phyloP scores from a whole-genome alignment of 805 yeast species.

The Candida ponderosae region DNA sequence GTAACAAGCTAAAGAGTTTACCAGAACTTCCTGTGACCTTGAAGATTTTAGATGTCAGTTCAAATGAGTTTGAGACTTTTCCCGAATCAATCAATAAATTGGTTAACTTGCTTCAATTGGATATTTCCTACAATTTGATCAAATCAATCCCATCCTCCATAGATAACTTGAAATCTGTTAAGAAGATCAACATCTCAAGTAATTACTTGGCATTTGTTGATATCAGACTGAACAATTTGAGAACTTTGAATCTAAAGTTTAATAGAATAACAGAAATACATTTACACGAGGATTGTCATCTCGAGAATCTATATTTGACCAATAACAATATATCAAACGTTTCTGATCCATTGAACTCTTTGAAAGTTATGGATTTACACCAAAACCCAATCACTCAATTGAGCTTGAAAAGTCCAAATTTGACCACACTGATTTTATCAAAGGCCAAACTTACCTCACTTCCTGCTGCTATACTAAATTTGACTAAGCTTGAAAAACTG shows the following conservation, averaged over 20 bases:
- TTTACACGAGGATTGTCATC: conserved; percentile 34
- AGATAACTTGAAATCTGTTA: conserved; percentile 50
- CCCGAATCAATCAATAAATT: conserved; percentile 64
- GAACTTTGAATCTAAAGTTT: conserved; percentile 70
- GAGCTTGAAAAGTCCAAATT: conserved; percentile 42
- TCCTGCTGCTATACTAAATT: conserved; percentile 52
- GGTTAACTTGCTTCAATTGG: conserved; percentile 53
- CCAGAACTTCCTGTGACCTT: conserved; percentile 53
- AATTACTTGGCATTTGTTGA: conserved; percentile 41
- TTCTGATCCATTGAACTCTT: conserved; percentile 49
- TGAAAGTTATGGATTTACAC: conserved; percentile 66
- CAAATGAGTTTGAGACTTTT: conserved; percentile 57
- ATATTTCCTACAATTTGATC: conserved; percentile 76
- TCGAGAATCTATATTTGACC: conserved; percentile 68
- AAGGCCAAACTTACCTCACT: conserved; percentile 78
- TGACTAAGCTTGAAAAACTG: conserved; percentile 64
- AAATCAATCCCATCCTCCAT: conserved; percentile 52
- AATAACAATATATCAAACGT: conserved; percentile 71
- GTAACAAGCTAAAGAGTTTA: conserved; percentile 60
- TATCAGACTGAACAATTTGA: conserved; percentile 43
- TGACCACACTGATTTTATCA: conserved; percentile 68
- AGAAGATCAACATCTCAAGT: conserved; percentile 66
- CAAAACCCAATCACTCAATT: conserved; percentile 79
- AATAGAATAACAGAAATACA: conserved; percentile 43
- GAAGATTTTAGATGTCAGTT: conserved; percentile 63